A percentile compares a stretch with the other conserved stretches of the same genome.
Evolutionary conservation across 768 basidiomycete genomes (phyloP).

Genomic region (Boletus sensibilis): DNA sequence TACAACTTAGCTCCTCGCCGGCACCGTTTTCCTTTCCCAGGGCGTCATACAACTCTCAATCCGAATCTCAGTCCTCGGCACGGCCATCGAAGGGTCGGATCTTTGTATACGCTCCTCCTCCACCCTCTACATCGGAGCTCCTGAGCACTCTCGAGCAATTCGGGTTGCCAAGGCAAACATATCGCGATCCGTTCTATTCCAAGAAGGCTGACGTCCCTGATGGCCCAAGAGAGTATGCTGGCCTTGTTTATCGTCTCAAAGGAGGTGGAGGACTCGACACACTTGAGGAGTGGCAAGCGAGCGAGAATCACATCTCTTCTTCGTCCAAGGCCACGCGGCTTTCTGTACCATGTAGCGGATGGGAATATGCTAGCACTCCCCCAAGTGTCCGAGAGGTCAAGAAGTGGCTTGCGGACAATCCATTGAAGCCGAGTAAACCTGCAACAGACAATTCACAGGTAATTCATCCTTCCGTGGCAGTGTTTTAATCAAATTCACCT

Average conservation of each 20-base stretch:
- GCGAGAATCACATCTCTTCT: conserved; percentile 2
- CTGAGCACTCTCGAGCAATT: conserved; percentile 43
- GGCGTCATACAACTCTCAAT: conserved; percentile 20
- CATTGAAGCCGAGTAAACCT: conserved; percentile 15
- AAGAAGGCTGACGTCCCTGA: conserved; percentile 66
- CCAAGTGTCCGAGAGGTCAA: conserved; percentile 57
- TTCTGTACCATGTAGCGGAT: conserved; percentile 49
- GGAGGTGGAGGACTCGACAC: conserved; percentile 55
- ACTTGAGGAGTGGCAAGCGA: conserved; percentile 59
- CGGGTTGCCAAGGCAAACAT: conserved; percentile 58
- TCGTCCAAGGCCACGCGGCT: not conserved
- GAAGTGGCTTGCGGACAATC: conserved; percentile 47
- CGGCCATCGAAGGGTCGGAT: not conserved
- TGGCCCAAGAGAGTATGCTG: conserved; percentile 73
- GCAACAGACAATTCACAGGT: conserved; percentile 53
- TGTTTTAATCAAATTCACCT: not conserved
- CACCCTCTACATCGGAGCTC: conserved; percentile 53
- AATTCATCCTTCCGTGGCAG: not conserved
- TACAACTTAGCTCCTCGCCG: not conserved
- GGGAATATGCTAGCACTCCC: conserved; percentile 78
- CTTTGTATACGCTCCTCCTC: conserved; percentile 47
- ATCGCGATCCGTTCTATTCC: conserved; percentile 81
- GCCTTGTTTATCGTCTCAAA: conserved; percentile 68
- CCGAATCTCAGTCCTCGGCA: conserved; percentile 3
- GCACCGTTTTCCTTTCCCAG: not conserved